A percentile compares a stretch with the other conserved stretches of the same genome.
phyloP scores from a whole-genome alignment of 1,139 yeast species.

The Komagataea norvegica region DNA sequence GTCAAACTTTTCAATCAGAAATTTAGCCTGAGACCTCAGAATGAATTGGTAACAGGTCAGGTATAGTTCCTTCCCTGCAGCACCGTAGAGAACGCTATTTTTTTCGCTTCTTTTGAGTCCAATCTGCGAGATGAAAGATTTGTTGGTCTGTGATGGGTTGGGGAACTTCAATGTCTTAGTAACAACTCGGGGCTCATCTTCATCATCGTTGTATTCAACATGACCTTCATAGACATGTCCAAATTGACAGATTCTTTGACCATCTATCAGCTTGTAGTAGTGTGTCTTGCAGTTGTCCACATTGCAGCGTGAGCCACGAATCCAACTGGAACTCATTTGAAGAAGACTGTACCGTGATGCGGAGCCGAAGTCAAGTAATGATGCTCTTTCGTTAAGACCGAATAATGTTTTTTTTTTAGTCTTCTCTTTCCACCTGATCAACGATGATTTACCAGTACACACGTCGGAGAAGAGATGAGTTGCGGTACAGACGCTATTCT shows the following conservation, averaged over 20 bases:
- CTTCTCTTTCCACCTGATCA: no score
- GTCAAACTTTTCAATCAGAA: conserved; percentile 32
- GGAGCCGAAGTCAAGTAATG: no score
- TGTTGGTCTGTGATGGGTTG: conserved; percentile 27
- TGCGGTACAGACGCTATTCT: no score
- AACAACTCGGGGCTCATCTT: conserved; percentile 46
- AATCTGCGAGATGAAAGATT: not conserved
- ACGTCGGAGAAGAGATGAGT: no score
- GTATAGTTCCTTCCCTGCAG: conserved; percentile 43
- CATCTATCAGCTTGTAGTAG: conserved; percentile 67
- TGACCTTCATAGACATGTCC: conserved; percentile 89
- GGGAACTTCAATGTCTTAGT: conserved; percentile 54
- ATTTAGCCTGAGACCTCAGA: conserved; percentile 44
- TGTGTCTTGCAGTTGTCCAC: conserved; percentile 82
- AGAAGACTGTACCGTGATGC: no score
- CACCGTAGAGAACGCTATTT: conserved; percentile 43
- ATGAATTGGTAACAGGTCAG: conserved; percentile 52
- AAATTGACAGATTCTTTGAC: conserved; percentile 76
- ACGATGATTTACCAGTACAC: no score
- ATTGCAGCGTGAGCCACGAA: conserved; percentile 75
- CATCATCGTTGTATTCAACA: conserved; percentile 73
- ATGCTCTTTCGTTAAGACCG: no score
- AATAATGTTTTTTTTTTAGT: no score
- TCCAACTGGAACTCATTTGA: conserved; percentile 6
- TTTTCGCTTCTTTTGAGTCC: conserved; percentile 13